Base-by-base conservation (phyloP, 768 basidiomycete species). In the Chalciporus sphaerocephalus region DNA sequence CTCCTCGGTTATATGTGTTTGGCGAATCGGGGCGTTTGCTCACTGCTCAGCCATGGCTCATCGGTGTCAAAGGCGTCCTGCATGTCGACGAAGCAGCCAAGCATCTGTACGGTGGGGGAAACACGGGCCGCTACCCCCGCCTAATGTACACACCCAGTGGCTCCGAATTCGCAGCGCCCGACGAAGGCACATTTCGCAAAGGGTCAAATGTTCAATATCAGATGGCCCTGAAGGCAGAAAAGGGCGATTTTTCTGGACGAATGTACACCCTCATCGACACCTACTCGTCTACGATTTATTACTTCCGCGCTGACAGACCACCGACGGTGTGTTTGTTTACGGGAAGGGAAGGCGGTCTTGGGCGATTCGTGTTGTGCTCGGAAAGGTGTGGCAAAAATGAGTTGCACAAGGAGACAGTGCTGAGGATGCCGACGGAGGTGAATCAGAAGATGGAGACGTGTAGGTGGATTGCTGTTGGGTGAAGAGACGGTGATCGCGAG, bases 281-380 rank as follows among this genome's bases (percentile, higher is more conserved):
- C 0, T 27, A 10, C 36, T 47, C 56, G 11, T 18, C 30, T 1
- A 49, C 53, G 7, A 23, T 58, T 8, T 58, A 58, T 22, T 58
- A 58, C 36, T 58, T 58, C 32, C 16, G 37, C 4, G 56, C 56
- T 0, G 15, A 35, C 8, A 44, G 33, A 9, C 53, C 56, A 3
- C 56, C 56, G 15, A 58, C 56, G 6, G 56, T 58, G 16, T 57
- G 56, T 22, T 28, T 58, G 17, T 58, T 47, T 15, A 42, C 56
- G 2, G 56, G 56, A 24, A 46, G 56, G 13, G 56, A 58, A 17
- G 56, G 56, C 2, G 56, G 56, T 18, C 32, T 58, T 7, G 56
- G 56, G 21, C 27, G 56, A 36, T 58, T 58, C 37, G 56, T 58
- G 25, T 27, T 58, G 28, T 58, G 56, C 38, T 58, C 56, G 32